A percentile compares a stretch with the other conserved stretches of the same genome.
Evolutionary conservation across 2,329 filamentous ascomycete species (phyloP).

Genomic region (Alternaria tenuissima): DNA sequence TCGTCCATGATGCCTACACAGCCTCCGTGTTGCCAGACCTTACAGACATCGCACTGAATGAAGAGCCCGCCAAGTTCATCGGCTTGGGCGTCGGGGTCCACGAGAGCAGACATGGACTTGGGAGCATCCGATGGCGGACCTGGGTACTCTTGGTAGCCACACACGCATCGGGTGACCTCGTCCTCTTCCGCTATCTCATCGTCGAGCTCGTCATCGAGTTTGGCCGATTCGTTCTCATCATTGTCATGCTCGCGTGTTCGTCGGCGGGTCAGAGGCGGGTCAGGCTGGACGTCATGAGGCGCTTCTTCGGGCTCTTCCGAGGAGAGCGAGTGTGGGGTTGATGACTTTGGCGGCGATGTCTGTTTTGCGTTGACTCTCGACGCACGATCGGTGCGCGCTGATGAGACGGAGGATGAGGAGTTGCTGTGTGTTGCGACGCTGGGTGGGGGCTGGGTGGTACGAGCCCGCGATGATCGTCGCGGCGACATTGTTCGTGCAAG

Average conservation of each 20-base stretch:
- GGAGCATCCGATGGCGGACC: constrained; percentile 71
- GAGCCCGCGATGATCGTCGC: constrained; percentile 91
- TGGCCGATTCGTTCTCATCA: constrained; percentile 59
- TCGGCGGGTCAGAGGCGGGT: constrained; percentile 75
- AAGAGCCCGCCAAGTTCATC: constrained; percentile 95
- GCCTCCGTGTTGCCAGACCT: constrained; percentile 98
- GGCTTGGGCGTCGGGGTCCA: constrained; percentile 58
- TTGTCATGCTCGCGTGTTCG: constrained; percentile 80
- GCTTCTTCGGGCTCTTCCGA: constrained; percentile 72
- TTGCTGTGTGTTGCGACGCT: constrained; percentile 75
- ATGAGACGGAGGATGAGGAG: constrained; percentile 74
- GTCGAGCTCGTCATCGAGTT: constrained; percentile 63
- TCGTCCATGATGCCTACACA: constrained; percentile 98
- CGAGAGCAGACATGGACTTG: constrained; percentile 63
- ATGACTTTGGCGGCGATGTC: constrained; percentile 77
- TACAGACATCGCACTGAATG: constrained; percentile 96
- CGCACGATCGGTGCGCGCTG: constrained; percentile 76
- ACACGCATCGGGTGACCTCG: constrained; percentile 94
- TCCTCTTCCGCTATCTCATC: constrained; percentile 75
- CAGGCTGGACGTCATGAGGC: constrained; percentile 60
- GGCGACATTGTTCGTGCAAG: constrained; percentile 64
- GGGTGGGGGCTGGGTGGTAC: constrained; percentile 73
- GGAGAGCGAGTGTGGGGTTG: constrained; percentile 75
- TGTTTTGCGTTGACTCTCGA: constrained; percentile 77
- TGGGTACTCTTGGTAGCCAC: constrained; percentile 93